A percentile compares a stretch with the other conserved stretches of the same genome.
phyloP scores from a whole-genome alignment of 164 flowering plant species.

The Macadamia tetraphylla region DNA sequence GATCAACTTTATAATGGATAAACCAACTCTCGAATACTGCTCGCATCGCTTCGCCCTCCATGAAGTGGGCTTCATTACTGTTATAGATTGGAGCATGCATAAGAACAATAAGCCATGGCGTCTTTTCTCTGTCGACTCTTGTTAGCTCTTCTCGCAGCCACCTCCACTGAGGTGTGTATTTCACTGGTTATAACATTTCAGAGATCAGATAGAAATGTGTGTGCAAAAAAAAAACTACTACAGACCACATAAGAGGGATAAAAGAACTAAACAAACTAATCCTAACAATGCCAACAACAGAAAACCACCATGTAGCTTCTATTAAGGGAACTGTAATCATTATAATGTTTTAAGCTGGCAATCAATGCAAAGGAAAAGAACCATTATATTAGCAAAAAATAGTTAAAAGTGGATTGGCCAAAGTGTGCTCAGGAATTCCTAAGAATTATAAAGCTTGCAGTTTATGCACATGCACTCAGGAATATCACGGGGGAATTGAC shows the following conservation, averaged over 20 bases:
- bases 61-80: slow-evolving; percentile 76
- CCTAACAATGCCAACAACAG: neutral
- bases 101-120: slow-evolving; percentile 96
- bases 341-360: neutral
- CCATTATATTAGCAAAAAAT: neutral
- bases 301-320: neutral
- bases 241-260: neutral
- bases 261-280: neutral
- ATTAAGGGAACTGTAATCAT: neutral
- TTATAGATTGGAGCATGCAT: slow-evolving; percentile 90
- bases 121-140: slow-evolving; percentile 77
- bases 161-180: slow-evolving; percentile 78
- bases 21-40: slow-evolving; percentile 74
- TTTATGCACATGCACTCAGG: too few relatives aligned
- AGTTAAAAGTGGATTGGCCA: neutral
- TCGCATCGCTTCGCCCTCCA: slow-evolving; percentile 98
- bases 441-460: neutral
- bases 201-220: slow-evolving; percentile 3
- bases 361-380: neutral
- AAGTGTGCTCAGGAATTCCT: neutral
- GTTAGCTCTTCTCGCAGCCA: slow-evolving; percentile 68
- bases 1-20: slow-evolving; percentile 63
- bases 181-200: slow-evolving; percentile 46
- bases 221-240: neutral
- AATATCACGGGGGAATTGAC: too few relatives aligned